A percentile compares a stretch with the other conserved stretches of the same genome.
Conservation (phyloP, 1,139 yeast genomes). For the Kluyveromyces sp. region DNA sequence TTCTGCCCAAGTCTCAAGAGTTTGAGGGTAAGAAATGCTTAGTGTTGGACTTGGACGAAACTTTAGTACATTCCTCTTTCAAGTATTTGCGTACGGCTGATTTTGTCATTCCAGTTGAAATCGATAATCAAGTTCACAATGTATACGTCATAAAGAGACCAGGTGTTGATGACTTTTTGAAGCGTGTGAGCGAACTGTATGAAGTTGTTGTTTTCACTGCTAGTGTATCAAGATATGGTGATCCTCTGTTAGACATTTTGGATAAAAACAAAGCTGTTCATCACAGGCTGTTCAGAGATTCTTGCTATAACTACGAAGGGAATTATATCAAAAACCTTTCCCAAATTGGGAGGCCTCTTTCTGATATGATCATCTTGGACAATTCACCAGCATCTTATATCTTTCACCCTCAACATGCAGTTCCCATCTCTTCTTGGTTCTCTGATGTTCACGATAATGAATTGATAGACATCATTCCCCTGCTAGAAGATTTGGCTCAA, state of each 20-base stretch:
- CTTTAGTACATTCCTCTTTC: constrained; percentile 92
- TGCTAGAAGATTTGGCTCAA: constrained; percentile 74
- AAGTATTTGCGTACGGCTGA: constrained; percentile 89
- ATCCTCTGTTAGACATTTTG: constrained; percentile 83
- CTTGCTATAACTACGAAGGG: constrained; percentile 76
- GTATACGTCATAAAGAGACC: constrained; percentile 96
- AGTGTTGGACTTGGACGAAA: constrained; percentile 89
- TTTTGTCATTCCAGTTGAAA: constrained; percentile 88
- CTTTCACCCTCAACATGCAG: constrained; percentile 95
- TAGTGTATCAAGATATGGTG: constrained; percentile 90
- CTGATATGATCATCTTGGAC: constrained; percentile 83
- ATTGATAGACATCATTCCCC: constrained; percentile 81
- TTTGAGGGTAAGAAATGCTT: constrained; percentile 68
- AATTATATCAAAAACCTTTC: constrained; percentile 89
- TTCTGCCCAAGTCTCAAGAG: constrained; percentile 38
- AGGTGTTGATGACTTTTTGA: constrained; percentile 91
- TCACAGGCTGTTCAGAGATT: constrained; percentile 87
- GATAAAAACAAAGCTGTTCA: constrained; percentile 64
- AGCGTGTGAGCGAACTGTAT: constrained; percentile 72
- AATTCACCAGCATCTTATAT: constrained; percentile 96
- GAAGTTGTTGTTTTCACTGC: constrained; percentile 98
- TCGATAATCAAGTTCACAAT: constrained; percentile 84
- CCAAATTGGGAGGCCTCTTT: constrained; percentile 86
- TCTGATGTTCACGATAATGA: constrained; percentile 97
- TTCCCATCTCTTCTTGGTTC: constrained; percentile 98